Percentiles rank a stretch among this genome's conserved stretches.
Evolutionary conservation across 1,284 basidiomycete genomes (phyloP).

Genomic region (Malassezia restricta): DNA sequence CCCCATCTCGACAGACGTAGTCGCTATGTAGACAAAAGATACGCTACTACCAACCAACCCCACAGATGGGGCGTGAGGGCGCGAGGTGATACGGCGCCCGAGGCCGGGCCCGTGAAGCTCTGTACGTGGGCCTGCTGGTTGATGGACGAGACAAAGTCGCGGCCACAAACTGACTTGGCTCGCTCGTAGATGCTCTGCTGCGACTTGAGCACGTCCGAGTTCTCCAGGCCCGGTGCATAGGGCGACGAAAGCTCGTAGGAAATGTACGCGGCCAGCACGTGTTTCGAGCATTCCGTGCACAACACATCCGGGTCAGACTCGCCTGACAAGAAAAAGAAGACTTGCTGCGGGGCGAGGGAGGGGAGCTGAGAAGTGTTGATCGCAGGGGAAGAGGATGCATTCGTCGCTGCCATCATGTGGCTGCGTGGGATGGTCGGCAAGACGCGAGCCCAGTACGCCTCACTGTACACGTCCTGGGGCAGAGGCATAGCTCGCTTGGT

Average conservation of each 20-base stretch:
- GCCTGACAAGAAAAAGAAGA: conserved; percentile 25
- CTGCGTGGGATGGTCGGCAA: conserved; percentile 1
- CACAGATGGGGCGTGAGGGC: too few relatives aligned
- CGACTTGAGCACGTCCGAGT: conserved; percentile 16
- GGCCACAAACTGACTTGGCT: conserved; percentile 16
- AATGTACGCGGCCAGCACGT: conserved; percentile 24
- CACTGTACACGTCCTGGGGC: neutral
- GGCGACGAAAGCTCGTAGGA: conserved; percentile 23
- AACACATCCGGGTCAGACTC: conserved; percentile 11
- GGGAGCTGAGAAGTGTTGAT: neutral
- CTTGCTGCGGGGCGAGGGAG: conserved; percentile 11
- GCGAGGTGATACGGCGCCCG: neutral
- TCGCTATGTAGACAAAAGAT: neutral
- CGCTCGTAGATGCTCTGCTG: conserved; percentile 19
- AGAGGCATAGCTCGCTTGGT: neutral
- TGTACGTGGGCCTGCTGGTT: conserved; percentile 6
- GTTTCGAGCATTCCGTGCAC: conserved; percentile 19
- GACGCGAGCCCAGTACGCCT: conserved; percentile 7
- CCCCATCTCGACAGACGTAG: neutral
- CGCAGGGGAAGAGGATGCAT: neutral
- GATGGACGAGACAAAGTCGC: conserved; percentile 13
- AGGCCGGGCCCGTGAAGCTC: conserved; percentile 3
- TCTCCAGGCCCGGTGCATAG: conserved; percentile 21
- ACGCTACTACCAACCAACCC: neutral
- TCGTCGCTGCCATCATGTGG: neutral